These are phyloP conservation scores for Nigrospora sphaerica DNA, from an alignment of 2,329 filamentous ascomycete species.

Conservation along the genomic window DNA sequence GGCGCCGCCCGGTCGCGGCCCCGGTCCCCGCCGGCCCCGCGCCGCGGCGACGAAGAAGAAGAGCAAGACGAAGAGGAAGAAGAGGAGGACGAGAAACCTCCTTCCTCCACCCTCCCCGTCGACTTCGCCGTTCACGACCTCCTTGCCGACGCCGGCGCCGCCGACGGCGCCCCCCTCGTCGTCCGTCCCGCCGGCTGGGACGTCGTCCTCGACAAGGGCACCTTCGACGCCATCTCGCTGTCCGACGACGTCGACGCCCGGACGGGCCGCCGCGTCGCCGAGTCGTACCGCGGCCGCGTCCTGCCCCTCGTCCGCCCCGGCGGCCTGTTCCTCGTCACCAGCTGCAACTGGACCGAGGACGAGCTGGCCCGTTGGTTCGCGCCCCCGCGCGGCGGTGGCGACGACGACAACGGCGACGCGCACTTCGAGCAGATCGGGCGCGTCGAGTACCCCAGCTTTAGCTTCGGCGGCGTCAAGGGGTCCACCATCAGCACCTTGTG, in stretches of 20 bases:
- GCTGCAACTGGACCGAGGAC: constrained; percentile 95
- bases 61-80: constrained; percentile 7
- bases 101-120: constrained; percentile 18
- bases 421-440: constrained; percentile 56
- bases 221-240: constrained; percentile 91
- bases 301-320: constrained; percentile 60
- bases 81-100: constrained; percentile 7
- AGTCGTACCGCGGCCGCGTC: constrained; percentile 67
- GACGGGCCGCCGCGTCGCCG: constrained; percentile 56
- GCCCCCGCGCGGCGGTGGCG: constrained; percentile 13
- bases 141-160: constrained; percentile 32
- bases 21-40: constrained; percentile 3
- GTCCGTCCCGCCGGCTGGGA: constrained; percentile 56
- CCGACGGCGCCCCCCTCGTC: constrained; percentile 17
- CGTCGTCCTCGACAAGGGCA: constrained; percentile 94
- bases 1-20: constrained; percentile 25
- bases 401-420: constrained; percentile 15
- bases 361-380: constrained; percentile 80
- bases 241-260: constrained; percentile 44
- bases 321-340: constrained; percentile 78
- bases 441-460: constrained; percentile 79
- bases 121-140: constrained; percentile 57
- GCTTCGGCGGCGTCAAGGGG: constrained; percentile 81
- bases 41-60: constrained; percentile 20
- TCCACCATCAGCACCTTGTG: constrained; percentile 85